Conservation (phyloP, 106 monocot species). For the Iris macrosiphon region DNA sequence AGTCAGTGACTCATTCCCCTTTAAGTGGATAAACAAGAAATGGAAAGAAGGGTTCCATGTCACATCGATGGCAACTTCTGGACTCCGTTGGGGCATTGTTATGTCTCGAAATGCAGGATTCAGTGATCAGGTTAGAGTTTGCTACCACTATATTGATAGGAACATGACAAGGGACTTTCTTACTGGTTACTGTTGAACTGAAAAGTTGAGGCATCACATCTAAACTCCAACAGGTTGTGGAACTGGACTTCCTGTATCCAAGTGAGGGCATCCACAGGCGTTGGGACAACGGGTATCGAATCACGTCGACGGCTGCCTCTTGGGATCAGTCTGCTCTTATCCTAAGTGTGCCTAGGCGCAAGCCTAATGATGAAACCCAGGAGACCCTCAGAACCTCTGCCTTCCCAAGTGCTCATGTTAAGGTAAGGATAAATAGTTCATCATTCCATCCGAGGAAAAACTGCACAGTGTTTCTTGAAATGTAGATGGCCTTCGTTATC, state of each 20-base stretch:
- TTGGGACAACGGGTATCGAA: constrained; percentile 52
- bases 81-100: constrained; percentile 48
- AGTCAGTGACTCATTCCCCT: too few species aligned
- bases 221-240: constrained; percentile 58
- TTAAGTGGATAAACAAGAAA: too few species aligned
- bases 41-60: too few species aligned
- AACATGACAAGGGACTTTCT: too few species aligned
- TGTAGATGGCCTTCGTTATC: too few species aligned
- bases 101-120: constrained; percentile 56
- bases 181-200: too few species aligned
- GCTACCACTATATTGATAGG: too few species aligned
- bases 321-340: constrained; percentile 46
- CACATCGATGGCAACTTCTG: too few species aligned
- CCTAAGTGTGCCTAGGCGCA: constrained; percentile 40
- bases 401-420: constrained; percentile 47
- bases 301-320: constrained; percentile 38
- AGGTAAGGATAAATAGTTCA: too few species aligned
- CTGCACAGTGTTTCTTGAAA: too few species aligned
- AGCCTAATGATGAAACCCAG: constrained; percentile 38
- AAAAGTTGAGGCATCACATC: too few species aligned
- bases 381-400: constrained; percentile 49
- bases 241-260: constrained; percentile 41
- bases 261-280: constrained; percentile 47
- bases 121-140: constrained; percentile 50
- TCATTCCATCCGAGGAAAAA: too few species aligned